Percentiles rank a stretch among this genome's conserved stretches.
Conservation (phyloP, 345 rosid species). For the Tarenaya hassleriana region DNA sequence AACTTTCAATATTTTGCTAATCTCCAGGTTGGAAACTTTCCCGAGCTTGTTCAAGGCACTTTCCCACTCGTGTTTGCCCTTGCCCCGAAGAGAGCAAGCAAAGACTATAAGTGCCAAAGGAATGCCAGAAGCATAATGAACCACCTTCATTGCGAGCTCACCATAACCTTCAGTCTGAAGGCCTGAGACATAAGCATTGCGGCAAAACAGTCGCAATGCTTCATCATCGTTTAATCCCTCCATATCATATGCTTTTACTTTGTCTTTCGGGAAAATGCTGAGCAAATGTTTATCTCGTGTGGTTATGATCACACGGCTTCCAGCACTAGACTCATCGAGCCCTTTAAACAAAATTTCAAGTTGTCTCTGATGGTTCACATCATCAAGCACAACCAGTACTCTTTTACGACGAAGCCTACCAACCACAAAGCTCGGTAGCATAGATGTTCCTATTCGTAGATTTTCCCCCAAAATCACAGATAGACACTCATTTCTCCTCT, state of each 20-base stretch:
- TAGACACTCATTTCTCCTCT: neutral
- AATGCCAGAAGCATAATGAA: slow-evolving; percentile 2
- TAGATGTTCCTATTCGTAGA: neutral
- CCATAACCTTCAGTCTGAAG: slow-evolving; percentile 4
- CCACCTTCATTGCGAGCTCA: neutral
- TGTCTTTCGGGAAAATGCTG: neutral
- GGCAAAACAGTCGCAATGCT: too few relatives aligned
- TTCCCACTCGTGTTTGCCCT: neutral
- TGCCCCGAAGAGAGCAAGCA: slow-evolving; percentile 2
- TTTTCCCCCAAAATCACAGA: neutral
- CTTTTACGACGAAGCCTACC: neutral
- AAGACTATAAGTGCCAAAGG: slow-evolving; percentile 24
- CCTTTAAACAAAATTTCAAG: neutral
- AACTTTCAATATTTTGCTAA: neutral
- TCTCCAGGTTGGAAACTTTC: neutral
- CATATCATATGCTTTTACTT: neutral
- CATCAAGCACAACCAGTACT: slow-evolving; percentile 23
- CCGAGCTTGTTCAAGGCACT: neutral
- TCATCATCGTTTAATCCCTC: neutral
- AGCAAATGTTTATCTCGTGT: slow-evolving; percentile 17
- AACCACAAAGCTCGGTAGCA: neutral
- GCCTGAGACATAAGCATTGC: too few relatives aligned
- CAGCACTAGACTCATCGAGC: neutral
- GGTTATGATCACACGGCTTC: slow-evolving; percentile 19
- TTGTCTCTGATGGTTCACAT: slow-evolving; percentile 8